Conservation (phyloP, 2,329 filamentous ascomycete species). For the Aspergillus chevalieri region DNA sequence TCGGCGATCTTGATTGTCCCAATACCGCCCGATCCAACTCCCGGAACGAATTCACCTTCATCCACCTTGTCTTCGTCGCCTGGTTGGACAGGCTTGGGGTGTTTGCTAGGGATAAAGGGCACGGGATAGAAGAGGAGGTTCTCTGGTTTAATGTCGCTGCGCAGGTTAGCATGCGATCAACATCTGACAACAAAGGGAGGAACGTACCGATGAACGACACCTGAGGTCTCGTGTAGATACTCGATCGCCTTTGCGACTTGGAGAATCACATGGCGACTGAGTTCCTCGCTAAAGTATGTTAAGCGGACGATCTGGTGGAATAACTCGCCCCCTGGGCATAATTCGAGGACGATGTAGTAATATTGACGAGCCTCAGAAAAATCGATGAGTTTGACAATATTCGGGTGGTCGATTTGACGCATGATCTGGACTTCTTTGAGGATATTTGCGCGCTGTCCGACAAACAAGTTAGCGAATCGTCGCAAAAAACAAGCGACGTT, state of each 20-base stretch:
- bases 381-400: conserved; percentile 88
- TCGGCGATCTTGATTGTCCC: conserved; percentile 96
- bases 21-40: conserved; percentile 80
- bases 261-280: conserved; percentile 87
- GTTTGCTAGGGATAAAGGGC: conserved; percentile 71
- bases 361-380: conserved; percentile 92
- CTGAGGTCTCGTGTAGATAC: conserved; percentile 89
- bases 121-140: conserved; percentile 91
- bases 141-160: conserved; percentile 76
- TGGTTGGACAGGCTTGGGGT: conserved; percentile 71
- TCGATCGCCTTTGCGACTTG: conserved; percentile 93
- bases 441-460: conserved; percentile 79
- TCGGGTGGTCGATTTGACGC: conserved; percentile 92
- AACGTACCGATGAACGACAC: conserved; percentile 89
- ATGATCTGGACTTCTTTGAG: conserved; percentile 98
- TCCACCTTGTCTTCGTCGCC: conserved; percentile 97
- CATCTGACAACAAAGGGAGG: background rate
- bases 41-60: conserved; percentile 84
- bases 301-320: conserved; percentile 98
- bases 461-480: background rate
- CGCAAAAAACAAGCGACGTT: conserved; percentile 43
- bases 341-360: conserved; percentile 94
- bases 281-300: conserved; percentile 95
- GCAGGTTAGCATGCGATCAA: background rate
- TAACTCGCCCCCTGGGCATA: conserved; percentile 89